Percentiles rank a stretch among this genome's conserved stretches.
These are phyloP conservation scores for Suillus bovinus DNA, from an alignment of 768 basidiomycete species.

Conservation along the genomic window DNA sequence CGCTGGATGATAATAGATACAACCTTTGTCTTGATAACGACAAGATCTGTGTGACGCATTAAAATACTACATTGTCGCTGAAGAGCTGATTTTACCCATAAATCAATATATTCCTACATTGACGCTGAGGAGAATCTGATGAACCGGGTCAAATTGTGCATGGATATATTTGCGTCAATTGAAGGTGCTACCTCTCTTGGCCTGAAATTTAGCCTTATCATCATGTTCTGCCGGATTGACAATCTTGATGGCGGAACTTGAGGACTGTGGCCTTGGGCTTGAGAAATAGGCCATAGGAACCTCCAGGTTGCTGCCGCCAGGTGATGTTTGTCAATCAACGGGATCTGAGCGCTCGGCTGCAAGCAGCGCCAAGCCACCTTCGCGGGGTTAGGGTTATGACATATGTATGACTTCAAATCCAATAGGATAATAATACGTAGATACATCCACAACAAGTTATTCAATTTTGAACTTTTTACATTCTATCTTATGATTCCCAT, in stretches of 20 bases:
- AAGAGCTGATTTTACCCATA: conserved; percentile 62
- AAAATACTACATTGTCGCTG: background rate
- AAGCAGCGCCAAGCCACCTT: background rate
- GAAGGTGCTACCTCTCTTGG: conserved; percentile 54
- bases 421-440: background rate
- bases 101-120: conserved; percentile 90
- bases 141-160: conserved; percentile 12
- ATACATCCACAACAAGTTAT: background rate
- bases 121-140: conserved; percentile 68
- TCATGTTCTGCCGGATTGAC: conserved; percentile 53
- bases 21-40: conserved; percentile 85
- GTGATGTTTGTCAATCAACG: conserved; percentile 1
- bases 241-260: conserved; percentile 68
- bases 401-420: background rate
- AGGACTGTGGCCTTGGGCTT: conserved; percentile 58
- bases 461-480: conserved; percentile 24
- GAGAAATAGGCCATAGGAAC: conserved; percentile 68
- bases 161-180: conserved; percentile 11
- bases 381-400: background rate
- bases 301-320: background rate
- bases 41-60: conserved; percentile 56
- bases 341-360: background rate
- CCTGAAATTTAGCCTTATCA: conserved; percentile 42
- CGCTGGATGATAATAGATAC: conserved; percentile 79
- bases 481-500: conserved; percentile 12